Conservation (phyloP, 2,329 filamentous ascomycete genomes). For the Domatiomyces catenatus region DNA sequence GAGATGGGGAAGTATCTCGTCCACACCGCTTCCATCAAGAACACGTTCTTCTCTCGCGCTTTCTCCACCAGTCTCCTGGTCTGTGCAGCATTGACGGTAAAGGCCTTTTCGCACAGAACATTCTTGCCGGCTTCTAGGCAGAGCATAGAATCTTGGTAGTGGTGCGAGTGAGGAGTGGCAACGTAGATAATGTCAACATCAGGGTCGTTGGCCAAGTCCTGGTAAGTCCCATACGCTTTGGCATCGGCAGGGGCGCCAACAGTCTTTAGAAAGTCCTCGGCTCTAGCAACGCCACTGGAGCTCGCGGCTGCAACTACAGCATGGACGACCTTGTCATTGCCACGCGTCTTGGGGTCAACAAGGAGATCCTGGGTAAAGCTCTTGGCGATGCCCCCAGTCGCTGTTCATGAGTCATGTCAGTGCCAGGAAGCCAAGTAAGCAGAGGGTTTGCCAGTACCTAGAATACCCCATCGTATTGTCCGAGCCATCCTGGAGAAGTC, state of each 20-base stretch:
- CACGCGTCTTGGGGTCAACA: slow-evolving; percentile 54
- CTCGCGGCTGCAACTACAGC: slow-evolving; percentile 69
- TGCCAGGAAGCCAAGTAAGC: background rate
- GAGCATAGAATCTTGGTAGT: slow-evolving; percentile 79
- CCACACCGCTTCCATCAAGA: slow-evolving; percentile 81
- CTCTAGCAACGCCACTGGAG: slow-evolving; percentile 53
- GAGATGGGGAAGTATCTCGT: slow-evolving; percentile 77
- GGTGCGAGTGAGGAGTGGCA: slow-evolving; percentile 79
- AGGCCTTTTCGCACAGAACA: slow-evolving; percentile 79
- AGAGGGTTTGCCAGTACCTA: slow-evolving; percentile 1
- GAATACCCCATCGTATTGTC: slow-evolving; percentile 7
- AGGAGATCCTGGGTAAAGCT: slow-evolving; percentile 64
- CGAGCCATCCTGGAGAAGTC: background rate
- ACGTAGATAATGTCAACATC: slow-evolving; percentile 67
- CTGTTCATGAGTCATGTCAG: slow-evolving; percentile 16
- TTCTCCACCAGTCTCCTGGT: slow-evolving; percentile 54
- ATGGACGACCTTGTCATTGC: slow-evolving; percentile 58
- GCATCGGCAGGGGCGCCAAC: slow-evolving; percentile 47
- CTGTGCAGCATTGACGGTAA: slow-evolving; percentile 70
- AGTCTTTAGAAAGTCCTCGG: slow-evolving; percentile 55
- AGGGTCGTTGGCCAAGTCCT: slow-evolving; percentile 61
- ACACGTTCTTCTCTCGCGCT: slow-evolving; percentile 56
- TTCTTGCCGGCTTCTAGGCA: slow-evolving; percentile 69
- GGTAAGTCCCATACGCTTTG: slow-evolving; percentile 62
- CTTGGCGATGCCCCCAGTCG: slow-evolving; percentile 32